Conservation (phyloP, 2,329 filamentous ascomycete genomes). For the Penicillium glabrum region DNA sequence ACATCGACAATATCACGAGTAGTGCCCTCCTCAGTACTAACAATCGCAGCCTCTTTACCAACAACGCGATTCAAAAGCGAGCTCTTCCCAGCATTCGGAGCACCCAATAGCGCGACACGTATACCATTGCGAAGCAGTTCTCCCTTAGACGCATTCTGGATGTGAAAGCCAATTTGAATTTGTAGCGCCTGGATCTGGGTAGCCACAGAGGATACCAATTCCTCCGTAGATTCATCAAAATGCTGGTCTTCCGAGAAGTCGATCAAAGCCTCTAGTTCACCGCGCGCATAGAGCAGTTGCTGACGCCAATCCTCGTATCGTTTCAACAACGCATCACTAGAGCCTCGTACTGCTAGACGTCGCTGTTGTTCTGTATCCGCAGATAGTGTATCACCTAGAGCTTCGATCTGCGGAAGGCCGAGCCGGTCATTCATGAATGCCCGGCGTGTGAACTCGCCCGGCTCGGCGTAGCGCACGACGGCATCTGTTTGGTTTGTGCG, state of each 20-base stretch:
- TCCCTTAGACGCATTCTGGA: constrained; percentile 74
- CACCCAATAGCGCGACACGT: constrained; percentile 79
- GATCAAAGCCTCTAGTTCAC: constrained; percentile 91
- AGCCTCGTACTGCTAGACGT: constrained; percentile 76
- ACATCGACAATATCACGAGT: constrained; percentile 94
- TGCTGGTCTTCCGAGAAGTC: constrained; percentile 98
- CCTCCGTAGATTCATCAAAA: constrained; percentile 80
- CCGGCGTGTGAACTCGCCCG: constrained; percentile 90
- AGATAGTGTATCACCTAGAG: constrained; percentile 60
- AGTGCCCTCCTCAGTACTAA: constrained; percentile 88
- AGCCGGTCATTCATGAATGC: constrained; percentile 86
- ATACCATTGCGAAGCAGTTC: constrained; percentile 86
- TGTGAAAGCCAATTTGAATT: constrained; percentile 65
- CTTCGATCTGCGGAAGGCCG: constrained; percentile 78
- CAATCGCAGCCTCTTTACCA: constrained; percentile 90
- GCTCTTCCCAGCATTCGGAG: constrained; percentile 93
- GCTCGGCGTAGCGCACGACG: constrained; percentile 79
- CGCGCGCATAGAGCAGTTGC: constrained; percentile 74
- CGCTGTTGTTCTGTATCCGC: constrained; percentile 90
- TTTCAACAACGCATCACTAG: constrained; percentile 66
- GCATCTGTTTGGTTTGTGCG: constrained; percentile 24
- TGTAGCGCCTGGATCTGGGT: constrained; percentile 63
- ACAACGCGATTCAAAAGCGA: constrained; percentile 88
- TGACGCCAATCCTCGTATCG: constrained; percentile 83
- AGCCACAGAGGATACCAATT: constrained; percentile 70